Evolutionary conservation across 2,329 filamentous ascomycete genomes (phyloP).

Genomic region (Aspergillus floridensis): DNA sequence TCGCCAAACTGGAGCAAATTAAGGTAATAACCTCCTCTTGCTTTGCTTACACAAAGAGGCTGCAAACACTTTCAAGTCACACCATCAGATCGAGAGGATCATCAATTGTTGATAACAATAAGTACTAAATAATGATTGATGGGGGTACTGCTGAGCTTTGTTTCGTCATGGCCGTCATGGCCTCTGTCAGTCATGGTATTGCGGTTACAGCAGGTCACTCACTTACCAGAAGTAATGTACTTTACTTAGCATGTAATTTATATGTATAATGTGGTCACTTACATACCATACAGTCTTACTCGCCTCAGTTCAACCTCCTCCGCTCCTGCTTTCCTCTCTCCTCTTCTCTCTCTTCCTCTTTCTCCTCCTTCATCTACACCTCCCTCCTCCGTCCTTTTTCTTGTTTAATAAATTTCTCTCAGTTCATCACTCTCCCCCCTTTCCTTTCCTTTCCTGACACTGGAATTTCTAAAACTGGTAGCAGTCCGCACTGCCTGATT

Average conservation of each 20-base stretch:
- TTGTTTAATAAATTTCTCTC: conserved; percentile 11
- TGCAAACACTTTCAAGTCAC: too few relatives aligned
- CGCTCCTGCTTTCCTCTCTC: neutral
- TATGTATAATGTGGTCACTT: neutral
- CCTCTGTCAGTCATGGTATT: neutral
- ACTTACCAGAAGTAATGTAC: neutral
- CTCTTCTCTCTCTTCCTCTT: neutral
- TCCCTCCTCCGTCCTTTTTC: conserved; percentile 3
- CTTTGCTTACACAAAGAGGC: too few relatives aligned
- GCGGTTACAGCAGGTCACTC: neutral
- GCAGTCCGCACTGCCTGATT: neutral
- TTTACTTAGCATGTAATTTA: neutral
- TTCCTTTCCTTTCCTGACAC: conserved; percentile 1
- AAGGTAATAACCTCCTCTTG: too few relatives aligned
- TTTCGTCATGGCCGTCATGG: neutral
- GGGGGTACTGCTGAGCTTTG: neutral
- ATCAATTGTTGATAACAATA: too few relatives aligned
- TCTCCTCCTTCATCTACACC: conserved; percentile 6
- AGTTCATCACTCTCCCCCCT: conserved; percentile 8
- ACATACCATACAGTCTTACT: neutral
- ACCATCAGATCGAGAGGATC: too few relatives aligned
- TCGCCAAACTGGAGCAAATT: too few relatives aligned
- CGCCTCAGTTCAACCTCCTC: conserved; percentile 1
- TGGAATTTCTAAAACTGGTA: neutral
- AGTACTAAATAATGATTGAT: neutral